Evolutionary conservation across 2,329 filamentous ascomycete genomes (phyloP), one percentile per base, ranked within the genome.

Genomic region (Lachnellula suecica): DNA sequence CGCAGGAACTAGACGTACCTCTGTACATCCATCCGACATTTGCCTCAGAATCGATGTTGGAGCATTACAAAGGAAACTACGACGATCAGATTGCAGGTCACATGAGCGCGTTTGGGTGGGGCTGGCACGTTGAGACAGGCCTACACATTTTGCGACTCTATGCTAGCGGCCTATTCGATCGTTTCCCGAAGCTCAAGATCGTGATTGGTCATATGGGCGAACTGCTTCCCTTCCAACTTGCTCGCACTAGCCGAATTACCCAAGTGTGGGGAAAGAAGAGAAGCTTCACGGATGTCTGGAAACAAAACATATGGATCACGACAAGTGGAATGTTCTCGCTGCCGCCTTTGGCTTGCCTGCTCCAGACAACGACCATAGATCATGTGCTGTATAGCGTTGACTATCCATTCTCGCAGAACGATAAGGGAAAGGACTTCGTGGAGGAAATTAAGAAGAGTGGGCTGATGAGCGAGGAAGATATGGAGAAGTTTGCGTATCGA

Each of bases 231-330:
- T 82, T 78, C 47, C 74, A 79, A 66, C 65, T 84, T 13, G 74
- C 80, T 38, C 72, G 80, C 2, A 71, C 76, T 44, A 50, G 65
- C 50, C 60, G 45, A 54, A 46, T 69, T 27, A 61, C 63, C 20
- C 51, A 46, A 10, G 56, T 64, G 25, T 68, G 64, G 63, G 68
- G 70, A 59, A 66, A 11, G 64, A 66, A 52, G 51, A 65, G 51
- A 58, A 62, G 66, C 0, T 75, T 83, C 43, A 60, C 66, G 13
- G 69, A 79, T 11, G 77, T 83, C 2, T 85, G 77, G 72, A 71
- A 76, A 43, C 67, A 74, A 52, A 84, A 84, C 52, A 66, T 84
- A 10, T 83, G 78, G 74, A 63, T 85, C 23, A 83, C 80, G 1
- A 82, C 79, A 2, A 77, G 73, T 47, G 81, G 81, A 2, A 73